Conservation (phyloP, 176 grass and related monocot genomes). For the Avena sativa region DNA sequence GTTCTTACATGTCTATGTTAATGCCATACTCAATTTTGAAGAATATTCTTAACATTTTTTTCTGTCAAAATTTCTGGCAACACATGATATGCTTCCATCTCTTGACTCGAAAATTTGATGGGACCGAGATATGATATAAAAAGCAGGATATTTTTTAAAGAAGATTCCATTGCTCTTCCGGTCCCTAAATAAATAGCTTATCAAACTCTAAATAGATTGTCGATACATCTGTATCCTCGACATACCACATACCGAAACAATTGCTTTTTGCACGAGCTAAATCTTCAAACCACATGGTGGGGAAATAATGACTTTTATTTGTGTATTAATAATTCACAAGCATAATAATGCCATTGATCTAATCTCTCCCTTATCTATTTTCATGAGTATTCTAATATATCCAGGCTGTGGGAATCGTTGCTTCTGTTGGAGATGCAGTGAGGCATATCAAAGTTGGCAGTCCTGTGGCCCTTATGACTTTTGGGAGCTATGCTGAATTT, state of each 20-base stretch:
- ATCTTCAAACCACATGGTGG: not conserved
- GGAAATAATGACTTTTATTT: not conserved
- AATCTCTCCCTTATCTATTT: not conserved
- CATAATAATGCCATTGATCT: not conserved
- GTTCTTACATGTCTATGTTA: slow-evolving; percentile 12
- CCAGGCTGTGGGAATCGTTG: slow-evolving; percentile 92
- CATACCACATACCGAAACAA: not conserved
- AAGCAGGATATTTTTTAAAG: not conserved
- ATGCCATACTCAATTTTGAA: not conserved
- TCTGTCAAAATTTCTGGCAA: slow-evolving; percentile 1
- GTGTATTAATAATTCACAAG: not conserved
- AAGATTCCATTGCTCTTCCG: not conserved
- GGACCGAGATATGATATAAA: not conserved
- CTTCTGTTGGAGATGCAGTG: slow-evolving; percentile 84
- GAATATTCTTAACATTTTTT: slow-evolving; percentile 32
- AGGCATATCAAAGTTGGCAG: slow-evolving; percentile 84
- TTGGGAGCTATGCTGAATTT: slow-evolving; percentile 96
- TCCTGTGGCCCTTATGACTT: slow-evolving; percentile 95
- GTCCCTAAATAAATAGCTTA: not conserved
- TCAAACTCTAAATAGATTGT: slow-evolving; percentile 13
- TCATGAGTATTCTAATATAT: slow-evolving; percentile 40
- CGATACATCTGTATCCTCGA: not conserved
- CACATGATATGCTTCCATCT: slow-evolving; percentile 5
- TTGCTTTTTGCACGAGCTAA: not conserved
- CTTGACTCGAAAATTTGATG: not conserved